Evolutionary conservation across 176 grass and related monocot genomes (phyloP).

Genomic region (Aegilops speltoides): DNA sequence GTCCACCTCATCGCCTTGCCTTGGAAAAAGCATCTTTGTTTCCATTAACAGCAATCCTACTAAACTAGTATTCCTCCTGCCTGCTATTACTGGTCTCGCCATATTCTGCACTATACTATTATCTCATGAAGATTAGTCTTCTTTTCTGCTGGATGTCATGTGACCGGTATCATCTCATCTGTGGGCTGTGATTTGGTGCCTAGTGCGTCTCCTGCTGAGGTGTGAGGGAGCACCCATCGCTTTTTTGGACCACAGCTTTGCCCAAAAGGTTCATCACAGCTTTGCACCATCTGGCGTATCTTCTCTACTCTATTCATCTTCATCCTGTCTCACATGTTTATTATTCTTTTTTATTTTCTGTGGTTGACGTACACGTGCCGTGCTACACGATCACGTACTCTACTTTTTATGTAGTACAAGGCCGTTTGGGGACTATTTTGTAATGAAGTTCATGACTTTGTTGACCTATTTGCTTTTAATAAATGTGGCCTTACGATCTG

Average conservation of each 20-base stretch:
- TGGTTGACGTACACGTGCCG: no score
- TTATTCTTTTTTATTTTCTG: no score
- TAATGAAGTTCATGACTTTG: no score
- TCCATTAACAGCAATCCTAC: background rate
- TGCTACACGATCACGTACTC: no score
- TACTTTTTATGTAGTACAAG: no score
- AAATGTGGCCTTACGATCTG: no score
- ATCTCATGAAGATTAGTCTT: background rate
- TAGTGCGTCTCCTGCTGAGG: background rate
- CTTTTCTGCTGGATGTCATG: constrained; percentile 8
- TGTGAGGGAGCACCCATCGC: background rate
- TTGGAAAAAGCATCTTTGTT: constrained; percentile 19
- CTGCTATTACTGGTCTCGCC: background rate
- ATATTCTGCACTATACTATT: background rate
- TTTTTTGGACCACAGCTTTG: background rate
- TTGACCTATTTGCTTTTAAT: no score
- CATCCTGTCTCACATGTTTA: no score
- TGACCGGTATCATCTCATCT: background rate
- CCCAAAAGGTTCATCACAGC: background rate
- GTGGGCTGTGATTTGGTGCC: background rate
- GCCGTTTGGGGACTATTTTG: no score
- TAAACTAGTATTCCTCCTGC: background rate
- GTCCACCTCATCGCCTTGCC: constrained; percentile 6
- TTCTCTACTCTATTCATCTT: background rate
- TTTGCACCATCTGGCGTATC: background rate